Evolutionary conservation across 768 basidiomycete species (phyloP).

Genomic region (Clavulina sp.): DNA sequence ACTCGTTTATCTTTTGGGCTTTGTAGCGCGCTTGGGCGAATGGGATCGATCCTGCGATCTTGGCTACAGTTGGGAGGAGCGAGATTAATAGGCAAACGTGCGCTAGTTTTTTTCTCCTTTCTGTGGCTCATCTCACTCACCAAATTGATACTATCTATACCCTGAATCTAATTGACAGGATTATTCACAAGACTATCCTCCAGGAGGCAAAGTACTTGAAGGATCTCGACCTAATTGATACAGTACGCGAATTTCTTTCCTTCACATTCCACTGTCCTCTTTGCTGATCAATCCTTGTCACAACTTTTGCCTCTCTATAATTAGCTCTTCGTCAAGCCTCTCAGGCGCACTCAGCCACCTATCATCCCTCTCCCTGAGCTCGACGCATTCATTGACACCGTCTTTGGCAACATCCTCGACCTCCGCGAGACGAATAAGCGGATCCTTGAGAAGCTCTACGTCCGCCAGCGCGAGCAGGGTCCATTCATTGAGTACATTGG

Average conservation of each 20-base stretch:
- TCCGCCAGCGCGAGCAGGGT: constrained; percentile 24
- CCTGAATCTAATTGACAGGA: constrained; percentile 19
- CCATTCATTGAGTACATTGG: constrained; percentile 25
- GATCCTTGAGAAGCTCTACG: constrained; percentile 23
- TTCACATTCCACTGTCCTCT: too few relatives aligned
- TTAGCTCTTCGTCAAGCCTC: constrained; percentile 22
- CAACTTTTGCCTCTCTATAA: neutral
- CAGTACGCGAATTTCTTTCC: constrained; percentile 11
- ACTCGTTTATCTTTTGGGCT: neutral
- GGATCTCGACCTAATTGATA: constrained; percentile 47
- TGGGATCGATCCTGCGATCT: constrained; percentile 31
- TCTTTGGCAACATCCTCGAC: constrained; percentile 26
- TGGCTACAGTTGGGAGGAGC: constrained; percentile 44
- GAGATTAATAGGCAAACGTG: constrained; percentile 75
- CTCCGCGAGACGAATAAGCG: constrained; percentile 20
- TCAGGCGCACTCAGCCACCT: constrained; percentile 21
- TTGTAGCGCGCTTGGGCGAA: constrained; percentile 32
- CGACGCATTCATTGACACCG: constrained; percentile 24
- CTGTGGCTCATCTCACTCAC: constrained; percentile 9
- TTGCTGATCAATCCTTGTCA: neutral
- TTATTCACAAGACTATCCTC: constrained; percentile 74
- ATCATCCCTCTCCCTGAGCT: constrained; percentile 22
- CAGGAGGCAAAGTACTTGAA: constrained; percentile 81
- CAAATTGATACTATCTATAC: neutral
- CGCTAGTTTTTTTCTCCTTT: too few relatives aligned